Evolutionary conservation across 768 basidiomycete genomes (phyloP).

Genomic region (Thelephora ganbajun): DNA sequence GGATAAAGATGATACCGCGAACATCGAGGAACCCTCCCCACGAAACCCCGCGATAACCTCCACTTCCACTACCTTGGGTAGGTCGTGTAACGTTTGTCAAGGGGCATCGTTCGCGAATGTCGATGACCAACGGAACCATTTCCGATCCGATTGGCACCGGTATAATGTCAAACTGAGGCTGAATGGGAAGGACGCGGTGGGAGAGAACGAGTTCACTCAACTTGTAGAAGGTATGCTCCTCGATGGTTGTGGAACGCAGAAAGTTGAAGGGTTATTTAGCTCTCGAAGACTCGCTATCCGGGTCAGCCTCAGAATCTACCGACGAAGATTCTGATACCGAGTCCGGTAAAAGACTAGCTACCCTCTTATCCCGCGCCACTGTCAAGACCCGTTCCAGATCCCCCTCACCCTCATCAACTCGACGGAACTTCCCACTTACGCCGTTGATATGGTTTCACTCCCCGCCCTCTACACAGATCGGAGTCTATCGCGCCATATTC

Average conservation of each 20-base stretch:
- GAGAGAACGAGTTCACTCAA: constrained; percentile 58
- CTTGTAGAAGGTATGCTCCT: constrained; percentile 62
- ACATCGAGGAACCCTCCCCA: constrained; percentile 11
- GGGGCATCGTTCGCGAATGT: constrained; percentile 59
- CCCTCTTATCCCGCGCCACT: constrained; percentile 51
- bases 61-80: constrained; percentile 3
- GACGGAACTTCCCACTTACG: constrained; percentile 35
- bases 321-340: constrained; percentile 41
- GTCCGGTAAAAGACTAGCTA: constrained; percentile 25
- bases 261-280: constrained; percentile 21
- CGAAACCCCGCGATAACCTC: constrained; percentile 19
- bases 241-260: background rate
- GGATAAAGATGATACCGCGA: constrained; percentile 13
- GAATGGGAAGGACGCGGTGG: constrained; percentile 44
- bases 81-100: constrained; percentile 61
- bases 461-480: constrained; percentile 77
- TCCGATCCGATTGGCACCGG: constrained; percentile 93
- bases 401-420: constrained; percentile 27
- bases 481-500: constrained; percentile 71
- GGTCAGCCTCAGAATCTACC: constrained; percentile 67
- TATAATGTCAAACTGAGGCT: constrained; percentile 87
- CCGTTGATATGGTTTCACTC: constrained; percentile 87
- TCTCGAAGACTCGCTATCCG: constrained; percentile 82
- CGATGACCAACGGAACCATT: constrained; percentile 75
- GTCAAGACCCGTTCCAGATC: constrained; percentile 23